These are phyloP conservation scores for Adiantum capillusveneris DNA, from an alignment of 75 land plant genomes.

Conservation along the genomic window DNA sequence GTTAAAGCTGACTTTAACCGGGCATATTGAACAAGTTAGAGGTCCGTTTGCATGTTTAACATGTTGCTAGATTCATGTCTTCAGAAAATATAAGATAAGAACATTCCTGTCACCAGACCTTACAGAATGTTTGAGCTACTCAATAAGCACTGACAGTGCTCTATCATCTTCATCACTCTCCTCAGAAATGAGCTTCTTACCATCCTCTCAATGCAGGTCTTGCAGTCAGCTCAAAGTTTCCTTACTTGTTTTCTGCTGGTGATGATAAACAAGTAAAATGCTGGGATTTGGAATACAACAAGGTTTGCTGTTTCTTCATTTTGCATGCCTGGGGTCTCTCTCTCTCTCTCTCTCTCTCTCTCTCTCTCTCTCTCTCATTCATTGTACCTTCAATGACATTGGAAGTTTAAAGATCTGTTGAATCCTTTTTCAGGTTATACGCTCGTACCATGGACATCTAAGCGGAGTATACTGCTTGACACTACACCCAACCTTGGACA, in stretches of 20 bases:
- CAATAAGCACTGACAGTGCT: too few relatives aligned
- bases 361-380: too few relatives aligned
- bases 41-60: conserved; percentile 32
- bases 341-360: too few relatives aligned
- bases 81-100: too few relatives aligned
- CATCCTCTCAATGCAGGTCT: conserved; percentile 80
- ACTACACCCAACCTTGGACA: conserved; percentile 91
- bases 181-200: too few relatives aligned
- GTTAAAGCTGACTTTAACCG: conserved; percentile 89
- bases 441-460: conserved; percentile 96
- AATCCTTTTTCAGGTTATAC: conserved; percentile 73
- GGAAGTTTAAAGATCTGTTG: too few relatives aligned
- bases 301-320: conserved; percentile 34
- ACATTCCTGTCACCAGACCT: too few relatives aligned
- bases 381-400: too few relatives aligned
- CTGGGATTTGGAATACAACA: conserved; percentile 99
- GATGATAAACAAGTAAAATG: conserved; percentile 99
- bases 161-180: too few relatives aligned
- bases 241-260: conserved; percentile 98
- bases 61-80: not conserved
- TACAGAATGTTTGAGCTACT: too few relatives aligned
- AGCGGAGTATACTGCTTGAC: conserved; percentile 98
- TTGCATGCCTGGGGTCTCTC: too few relatives aligned
- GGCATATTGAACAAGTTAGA: conserved; percentile 97
- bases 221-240: conserved; percentile 81